Conservation (phyloP, 2,329 filamentous ascomycete species). For the Xylaria sp. region DNA sequence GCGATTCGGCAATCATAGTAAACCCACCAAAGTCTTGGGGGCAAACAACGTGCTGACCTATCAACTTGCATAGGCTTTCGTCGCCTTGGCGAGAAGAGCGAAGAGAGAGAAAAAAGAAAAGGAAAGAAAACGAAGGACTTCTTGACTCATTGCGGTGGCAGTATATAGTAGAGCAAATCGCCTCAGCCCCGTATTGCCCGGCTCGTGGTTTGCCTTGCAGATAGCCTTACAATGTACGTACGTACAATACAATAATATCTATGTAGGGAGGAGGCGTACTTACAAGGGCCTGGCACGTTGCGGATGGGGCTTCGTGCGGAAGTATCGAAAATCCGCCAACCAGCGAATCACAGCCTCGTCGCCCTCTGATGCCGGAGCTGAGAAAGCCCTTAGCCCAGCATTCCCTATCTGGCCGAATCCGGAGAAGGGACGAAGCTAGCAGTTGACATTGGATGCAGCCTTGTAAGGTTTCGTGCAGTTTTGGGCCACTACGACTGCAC, state of each 20-base stretch:
- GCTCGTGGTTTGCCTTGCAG: constrained; percentile 2
- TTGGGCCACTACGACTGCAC: constrained; percentile 23
- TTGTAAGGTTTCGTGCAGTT: constrained; percentile 29
- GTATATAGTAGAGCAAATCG: not conserved
- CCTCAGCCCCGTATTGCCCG: not conserved
- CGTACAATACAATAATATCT: not conserved
- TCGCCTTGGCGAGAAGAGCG: not conserved
- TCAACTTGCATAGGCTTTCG: not conserved
- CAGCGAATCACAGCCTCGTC: not conserved
- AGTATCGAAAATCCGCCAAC: not conserved
- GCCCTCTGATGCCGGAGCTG: not conserved
- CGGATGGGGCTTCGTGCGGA: not conserved
- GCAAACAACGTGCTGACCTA: not conserved
- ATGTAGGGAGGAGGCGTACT: too few species aligned
- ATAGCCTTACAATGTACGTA: constrained; percentile 4
- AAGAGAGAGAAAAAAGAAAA: too few species aligned
- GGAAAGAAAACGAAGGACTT: not conserved
- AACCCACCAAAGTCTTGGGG: not conserved
- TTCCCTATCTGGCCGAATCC: constrained; percentile 15
- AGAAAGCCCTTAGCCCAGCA: constrained; percentile 13
- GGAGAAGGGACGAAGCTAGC: constrained; percentile 20
- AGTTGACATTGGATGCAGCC: constrained; percentile 25
- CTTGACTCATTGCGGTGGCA: not conserved
- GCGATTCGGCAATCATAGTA: constrained; percentile 26
- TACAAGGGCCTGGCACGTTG: not conserved